Percentiles rank a stretch among this genome's conserved stretches.
Conservation (phyloP, 371 early-diverging fungal genomes). For the Mucor mucedo region DNA sequence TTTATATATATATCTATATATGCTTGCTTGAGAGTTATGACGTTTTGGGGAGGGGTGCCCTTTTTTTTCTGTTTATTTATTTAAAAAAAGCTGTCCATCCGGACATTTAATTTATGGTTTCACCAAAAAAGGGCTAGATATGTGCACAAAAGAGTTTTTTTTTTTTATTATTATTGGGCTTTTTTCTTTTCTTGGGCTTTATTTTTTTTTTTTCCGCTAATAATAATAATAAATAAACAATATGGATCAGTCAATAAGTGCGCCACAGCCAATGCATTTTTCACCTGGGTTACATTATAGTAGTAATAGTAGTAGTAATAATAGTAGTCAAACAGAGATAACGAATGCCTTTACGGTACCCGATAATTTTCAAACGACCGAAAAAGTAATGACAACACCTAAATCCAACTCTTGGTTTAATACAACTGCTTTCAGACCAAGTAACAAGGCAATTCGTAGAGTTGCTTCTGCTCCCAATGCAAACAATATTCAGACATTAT, state of each 20-base stretch:
- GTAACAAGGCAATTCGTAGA: constrained; percentile 50
- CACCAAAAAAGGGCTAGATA: neutral
- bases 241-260: constrained; percentile 8
- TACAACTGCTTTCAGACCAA: constrained; percentile 25
- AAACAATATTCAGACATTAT: constrained; percentile 31
- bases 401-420: constrained; percentile 56
- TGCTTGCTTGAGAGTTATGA: no score
- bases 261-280: constrained; percentile 30
- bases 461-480: constrained; percentile 67
- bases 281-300: constrained; percentile 18
- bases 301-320: constrained; percentile 11
- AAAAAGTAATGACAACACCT: constrained; percentile 25
- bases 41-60: no score
- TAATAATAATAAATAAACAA: neutral
- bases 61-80: no score
- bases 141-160: no score
- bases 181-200: neutral
- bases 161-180: neutral
- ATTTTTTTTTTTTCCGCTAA: neutral
- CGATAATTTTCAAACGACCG: constrained; percentile 36
- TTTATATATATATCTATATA: no score
- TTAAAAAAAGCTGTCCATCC: no score
- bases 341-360: constrained; percentile 39
- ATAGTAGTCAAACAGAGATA: constrained; percentile 8
- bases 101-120: neutral